A percentile compares a stretch with the other conserved stretches of the same genome.
Evolutionary conservation across 2,329 filamentous ascomycete genomes (phyloP).

Genomic region (Aspergillus aculeatinus): DNA sequence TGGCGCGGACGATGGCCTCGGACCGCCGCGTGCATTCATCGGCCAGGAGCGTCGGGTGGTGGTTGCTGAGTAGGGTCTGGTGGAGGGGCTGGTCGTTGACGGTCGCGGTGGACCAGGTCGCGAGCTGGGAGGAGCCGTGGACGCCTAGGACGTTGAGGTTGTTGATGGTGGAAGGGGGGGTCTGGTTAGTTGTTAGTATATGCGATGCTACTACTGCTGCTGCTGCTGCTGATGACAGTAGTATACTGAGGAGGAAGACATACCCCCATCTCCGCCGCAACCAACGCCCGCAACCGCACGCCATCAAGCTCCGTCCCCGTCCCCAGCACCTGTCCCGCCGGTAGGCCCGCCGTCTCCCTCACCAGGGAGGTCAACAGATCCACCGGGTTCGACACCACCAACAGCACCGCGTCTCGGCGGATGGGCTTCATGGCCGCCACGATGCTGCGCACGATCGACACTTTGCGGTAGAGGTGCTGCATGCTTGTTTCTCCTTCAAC

Average conservation of each 20-base stretch:
- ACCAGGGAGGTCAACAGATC: constrained; percentile 56
- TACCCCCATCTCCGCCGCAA: constrained; percentile 33
- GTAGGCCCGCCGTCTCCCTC: constrained; percentile 49
- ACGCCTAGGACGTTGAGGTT: no score
- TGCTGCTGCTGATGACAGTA: no score
- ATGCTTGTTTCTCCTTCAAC: constrained; percentile 45
- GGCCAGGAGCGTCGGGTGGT: no score
- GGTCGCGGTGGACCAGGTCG: no score
- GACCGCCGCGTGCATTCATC: constrained; percentile 49
- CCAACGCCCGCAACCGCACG: constrained; percentile 44
- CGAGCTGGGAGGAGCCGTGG: no score
- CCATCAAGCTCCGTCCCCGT: constrained; percentile 57
- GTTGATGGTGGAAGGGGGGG: no score
- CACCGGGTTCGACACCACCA: constrained; percentile 57
- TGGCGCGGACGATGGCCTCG: constrained; percentile 49
- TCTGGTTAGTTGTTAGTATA: no score
- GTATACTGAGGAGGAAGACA: no score
- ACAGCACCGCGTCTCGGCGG: constrained; percentile 47
- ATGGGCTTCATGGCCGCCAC: constrained; percentile 52
- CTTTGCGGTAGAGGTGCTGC: constrained; percentile 42
- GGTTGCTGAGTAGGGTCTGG: no score
- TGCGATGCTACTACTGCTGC: no score
- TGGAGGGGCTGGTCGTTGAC: no score
- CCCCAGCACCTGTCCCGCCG: constrained; percentile 52
- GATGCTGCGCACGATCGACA: constrained; percentile 50